Evolutionary conservation across 768 basidiomycete genomes (phyloP).

Genomic region (Agaricus sinodeliciosus): DNA sequence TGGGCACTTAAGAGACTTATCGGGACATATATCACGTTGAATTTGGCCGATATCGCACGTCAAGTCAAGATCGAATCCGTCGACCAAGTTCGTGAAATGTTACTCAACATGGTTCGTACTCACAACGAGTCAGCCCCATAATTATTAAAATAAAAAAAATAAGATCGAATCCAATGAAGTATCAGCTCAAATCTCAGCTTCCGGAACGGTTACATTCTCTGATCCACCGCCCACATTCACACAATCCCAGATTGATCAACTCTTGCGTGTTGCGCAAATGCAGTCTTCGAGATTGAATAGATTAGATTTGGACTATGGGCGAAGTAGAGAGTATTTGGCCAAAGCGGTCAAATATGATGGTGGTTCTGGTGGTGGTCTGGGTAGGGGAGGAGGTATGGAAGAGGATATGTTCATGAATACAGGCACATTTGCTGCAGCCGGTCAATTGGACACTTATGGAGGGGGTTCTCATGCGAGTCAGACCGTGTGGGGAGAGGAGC

Average conservation of each 20-base stretch:
- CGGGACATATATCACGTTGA: constrained; percentile 74
- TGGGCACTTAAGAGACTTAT: constrained; percentile 80
- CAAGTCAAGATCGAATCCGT: constrained; percentile 43
- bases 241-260: constrained; percentile 52
- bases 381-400: too few relatives aligned
- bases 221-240: constrained; percentile 55
- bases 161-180: constrained; percentile 72
- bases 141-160: neutral
- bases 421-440: too few relatives aligned
- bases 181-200: constrained; percentile 56
- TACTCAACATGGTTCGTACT: constrained; percentile 64
- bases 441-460: too few relatives aligned
- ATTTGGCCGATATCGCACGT: constrained; percentile 63
- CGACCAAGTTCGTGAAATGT: constrained; percentile 48
- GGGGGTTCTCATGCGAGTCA: too few relatives aligned
- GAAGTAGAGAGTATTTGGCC: constrained; percentile 63
- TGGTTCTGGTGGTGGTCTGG: too few relatives aligned
- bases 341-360: constrained; percentile 37
- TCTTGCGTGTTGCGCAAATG: constrained; percentile 47
- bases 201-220: constrained; percentile 70
- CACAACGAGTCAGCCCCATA: neutral
- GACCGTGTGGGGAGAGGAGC: too few relatives aligned
- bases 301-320: constrained; percentile 50
- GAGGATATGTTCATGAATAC: too few relatives aligned
- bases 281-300: constrained; percentile 41